Base-by-base conservation (phyloP, 768 basidiomycete species). In the Symmetrospora coprosmae region DNA sequence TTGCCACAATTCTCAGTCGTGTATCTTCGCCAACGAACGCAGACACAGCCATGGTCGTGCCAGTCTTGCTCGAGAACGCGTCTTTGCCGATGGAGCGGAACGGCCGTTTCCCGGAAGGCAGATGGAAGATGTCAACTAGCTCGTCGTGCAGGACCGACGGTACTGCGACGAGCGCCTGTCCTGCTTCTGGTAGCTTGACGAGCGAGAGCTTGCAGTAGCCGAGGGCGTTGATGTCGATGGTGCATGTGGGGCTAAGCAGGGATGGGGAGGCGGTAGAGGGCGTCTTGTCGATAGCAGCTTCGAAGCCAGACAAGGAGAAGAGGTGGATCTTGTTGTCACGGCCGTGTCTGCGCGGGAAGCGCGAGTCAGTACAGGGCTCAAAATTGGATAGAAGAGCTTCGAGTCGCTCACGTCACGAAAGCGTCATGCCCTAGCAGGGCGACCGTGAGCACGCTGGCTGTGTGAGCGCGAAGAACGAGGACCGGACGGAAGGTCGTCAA, bases 191-290 rank as follows among this genome's bases (percentile, higher is more conserved):
- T 17, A 64, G 64, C 31, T 67, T 71, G 35, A 85, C 70, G 2
- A 96, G 74, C 6, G 86, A 84, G 72, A 94, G 90, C 1, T 84
- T 81, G 72, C 92, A 97, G 71, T 85, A 96, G 69, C 92, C 94
- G 56, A 97, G 77, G 1, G 92, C 83, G 69, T 99, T 99, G 61
- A 91, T 82, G 67, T 89, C 86, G 71, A 97, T 73, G 0, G 85
- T 84, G 66, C 82, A 84, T 11, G 73, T 70, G 2, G 86, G 71
- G 6, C 69, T 61, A 2, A 85, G 85, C 0, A 72, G 72, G 0
- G 78, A 75, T 6, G 79, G 71, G 28, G 75, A 77, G 1, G 78
- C 2, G 31, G 45, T 14, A 31, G 38, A 27, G 28, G 74, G 37
- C 78, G 82, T 80, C 16, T 75, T 76, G 17, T 80, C 79, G 6